phyloP scores from a whole-genome alignment of 192 early-diverging fungal species.

The Funneliformis mosseae region DNA sequence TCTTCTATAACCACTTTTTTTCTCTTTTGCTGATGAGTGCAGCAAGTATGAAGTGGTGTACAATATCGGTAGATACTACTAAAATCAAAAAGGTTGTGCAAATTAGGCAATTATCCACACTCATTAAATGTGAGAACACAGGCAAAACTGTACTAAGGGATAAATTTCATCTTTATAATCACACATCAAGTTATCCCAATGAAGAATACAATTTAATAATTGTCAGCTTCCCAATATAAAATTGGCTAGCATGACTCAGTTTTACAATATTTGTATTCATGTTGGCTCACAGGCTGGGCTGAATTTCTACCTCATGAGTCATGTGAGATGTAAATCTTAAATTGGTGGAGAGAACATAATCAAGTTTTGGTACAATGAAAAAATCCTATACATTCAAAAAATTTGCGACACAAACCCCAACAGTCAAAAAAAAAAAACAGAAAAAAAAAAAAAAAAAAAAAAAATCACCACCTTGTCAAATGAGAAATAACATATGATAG shows the following conservation, averaged over 20 bases:
- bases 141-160: no score
- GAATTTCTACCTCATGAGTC: slow-evolving; percentile 3
- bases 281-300: slow-evolving; percentile 3
- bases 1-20: background rate
- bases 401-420: slow-evolving; percentile 21
- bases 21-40: background rate
- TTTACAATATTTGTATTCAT: background rate
- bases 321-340: slow-evolving; percentile 16
- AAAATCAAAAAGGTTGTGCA: background rate
- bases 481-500: background rate
- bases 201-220: background rate
- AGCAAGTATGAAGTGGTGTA: no score
- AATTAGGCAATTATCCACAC: background rate
- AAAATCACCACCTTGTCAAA: background rate
- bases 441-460: no score
- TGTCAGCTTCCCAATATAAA: background rate
- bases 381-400: background rate
- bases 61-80: background rate
- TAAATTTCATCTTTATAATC: no score
- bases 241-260: background rate
- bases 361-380: slow-evolving; percentile 23
- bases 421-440: slow-evolving; percentile 2
- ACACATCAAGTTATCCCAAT: background rate
- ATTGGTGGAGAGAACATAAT: background rate
- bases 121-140: no score